These are phyloP conservation scores for Macadamia tetraphylla DNA, from an alignment of 164 flowering plant genomes.

Conservation along the genomic window DNA sequence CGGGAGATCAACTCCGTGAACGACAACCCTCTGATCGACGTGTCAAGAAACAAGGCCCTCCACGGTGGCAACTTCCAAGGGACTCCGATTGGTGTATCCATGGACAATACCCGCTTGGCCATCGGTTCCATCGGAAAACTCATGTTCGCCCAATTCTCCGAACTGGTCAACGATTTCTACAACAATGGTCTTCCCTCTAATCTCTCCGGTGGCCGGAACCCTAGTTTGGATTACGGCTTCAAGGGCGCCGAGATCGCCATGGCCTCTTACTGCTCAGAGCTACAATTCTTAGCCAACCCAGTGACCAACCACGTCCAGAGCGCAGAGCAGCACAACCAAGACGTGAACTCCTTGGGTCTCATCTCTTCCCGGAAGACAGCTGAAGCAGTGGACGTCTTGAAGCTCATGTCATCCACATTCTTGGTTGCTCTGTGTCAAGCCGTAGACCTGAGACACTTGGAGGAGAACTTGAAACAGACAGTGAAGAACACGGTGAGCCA, in stretches of 20 bases:
- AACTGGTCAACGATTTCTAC: conserved; percentile 60
- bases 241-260: conserved; percentile 59
- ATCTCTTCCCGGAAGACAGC: conserved; percentile 57
- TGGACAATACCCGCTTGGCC: conserved; percentile 62
- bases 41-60: conserved; percentile 51
- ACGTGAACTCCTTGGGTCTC: conserved; percentile 59
- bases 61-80: conserved; percentile 75
- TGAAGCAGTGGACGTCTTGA: conserved; percentile 51
- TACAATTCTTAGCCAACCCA: conserved; percentile 59
- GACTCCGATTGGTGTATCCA: conserved; percentile 65
- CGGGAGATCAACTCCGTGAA: conserved; percentile 65
- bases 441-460: conserved; percentile 54
- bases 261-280: conserved; percentile 63
- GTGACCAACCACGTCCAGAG: conserved; percentile 67
- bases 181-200: conserved; percentile 64
- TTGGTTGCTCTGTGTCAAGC: conserved; percentile 58
- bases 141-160: conserved; percentile 66
- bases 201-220: conserved; percentile 54
- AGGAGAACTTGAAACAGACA: conserved; percentile 45
- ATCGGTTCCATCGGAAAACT: conserved; percentile 57
- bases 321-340: conserved; percentile 68
- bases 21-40: conserved; percentile 60
- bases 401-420: conserved; percentile 56
- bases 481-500: conserved; percentile 54
- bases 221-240: conserved; percentile 67